phyloP scores from a whole-genome alignment of 2,329 filamentous ascomycete genomes.

The Nothophaeocryptopus gaeumannii region DNA sequence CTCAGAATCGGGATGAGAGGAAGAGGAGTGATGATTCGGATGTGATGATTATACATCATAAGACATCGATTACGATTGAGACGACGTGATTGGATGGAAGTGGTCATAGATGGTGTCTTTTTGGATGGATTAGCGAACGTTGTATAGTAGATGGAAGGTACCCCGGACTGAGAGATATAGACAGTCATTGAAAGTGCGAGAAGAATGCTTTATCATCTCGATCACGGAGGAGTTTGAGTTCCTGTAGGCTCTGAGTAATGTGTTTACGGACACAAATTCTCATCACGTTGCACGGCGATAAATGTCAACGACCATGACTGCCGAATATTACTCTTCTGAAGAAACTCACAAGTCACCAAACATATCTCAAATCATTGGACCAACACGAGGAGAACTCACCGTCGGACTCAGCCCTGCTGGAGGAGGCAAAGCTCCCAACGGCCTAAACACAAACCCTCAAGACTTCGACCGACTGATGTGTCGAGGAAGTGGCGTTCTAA shows the following conservation, averaged over 20 bases:
- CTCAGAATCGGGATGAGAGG: background rate
- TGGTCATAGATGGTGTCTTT: too few species aligned
- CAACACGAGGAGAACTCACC: background rate
- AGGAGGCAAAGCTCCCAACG: slow-evolving; percentile 52
- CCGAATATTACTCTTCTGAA: slow-evolving; percentile 12
- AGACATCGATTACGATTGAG: slow-evolving; percentile 8
- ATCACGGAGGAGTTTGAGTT: too few species aligned
- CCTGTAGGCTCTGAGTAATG: too few species aligned
- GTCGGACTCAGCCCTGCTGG: slow-evolving; percentile 38
- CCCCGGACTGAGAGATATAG: background rate
- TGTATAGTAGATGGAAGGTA: too few species aligned
- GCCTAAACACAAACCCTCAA: slow-evolving; percentile 48
- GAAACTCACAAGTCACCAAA: background rate
- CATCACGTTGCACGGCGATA: slow-evolving; percentile 48
- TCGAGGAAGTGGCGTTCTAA: slow-evolving; percentile 59
- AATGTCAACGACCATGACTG: slow-evolving; percentile 61
- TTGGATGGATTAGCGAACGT: too few species aligned
- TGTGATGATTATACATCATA: slow-evolving; percentile 22
- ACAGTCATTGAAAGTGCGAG: background rate
- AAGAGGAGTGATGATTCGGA: slow-evolving; percentile 21
- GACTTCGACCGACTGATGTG: slow-evolving; percentile 43
- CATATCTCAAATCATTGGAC: too few species aligned
- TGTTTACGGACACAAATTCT: background rate
- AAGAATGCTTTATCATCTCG: too few species aligned
- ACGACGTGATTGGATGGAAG: too few species aligned